A percentile compares a stretch with the other conserved stretches of the same genome.
These are phyloP conservation scores for Globisporangium heterothallicum DNA, from an alignment of 352 stramenopile genomes.

Conservation along the genomic window DNA sequence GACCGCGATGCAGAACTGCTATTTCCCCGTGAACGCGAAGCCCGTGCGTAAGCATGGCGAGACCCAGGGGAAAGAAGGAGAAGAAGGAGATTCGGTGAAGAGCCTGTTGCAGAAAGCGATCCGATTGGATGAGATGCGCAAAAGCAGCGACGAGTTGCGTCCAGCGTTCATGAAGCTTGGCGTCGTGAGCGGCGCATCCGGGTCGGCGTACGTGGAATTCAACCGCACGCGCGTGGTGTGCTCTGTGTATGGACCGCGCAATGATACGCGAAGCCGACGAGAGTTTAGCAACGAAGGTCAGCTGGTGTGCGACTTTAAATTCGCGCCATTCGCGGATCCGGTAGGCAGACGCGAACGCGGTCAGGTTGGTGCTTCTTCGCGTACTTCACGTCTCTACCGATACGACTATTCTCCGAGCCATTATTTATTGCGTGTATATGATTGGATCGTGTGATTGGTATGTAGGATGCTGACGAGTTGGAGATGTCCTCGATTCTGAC, in stretches of 20 bases:
- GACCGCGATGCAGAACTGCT: conserved; percentile 82
- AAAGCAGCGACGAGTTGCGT: conserved; percentile 76
- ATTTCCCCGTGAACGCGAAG: conserved; percentile 50
- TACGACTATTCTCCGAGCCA: too few species aligned
- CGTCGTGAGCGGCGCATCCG: conserved; percentile 73
- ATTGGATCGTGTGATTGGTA: too few species aligned
- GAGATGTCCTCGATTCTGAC: conserved; percentile 71
- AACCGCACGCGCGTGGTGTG: conserved; percentile 84
- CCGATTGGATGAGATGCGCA: conserved; percentile 32
- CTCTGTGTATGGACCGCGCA: conserved; percentile 84
- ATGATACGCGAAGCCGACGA: conserved; percentile 58
- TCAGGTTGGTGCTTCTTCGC: conserved; percentile 18
- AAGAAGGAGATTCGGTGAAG: conserved; percentile 16
- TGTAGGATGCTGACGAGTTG: conserved; percentile 66
- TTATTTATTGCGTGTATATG: too few species aligned
- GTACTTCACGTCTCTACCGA: background rate
- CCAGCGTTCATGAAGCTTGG: conserved; percentile 82
- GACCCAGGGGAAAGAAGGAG: background rate
- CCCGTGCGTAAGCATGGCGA: conserved; percentile 13
- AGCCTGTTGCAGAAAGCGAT: conserved; percentile 19
- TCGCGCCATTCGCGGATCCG: conserved; percentile 74
- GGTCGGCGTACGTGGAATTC: conserved; percentile 88
- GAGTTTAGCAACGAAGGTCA: conserved; percentile 86
- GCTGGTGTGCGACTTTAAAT: conserved; percentile 87
- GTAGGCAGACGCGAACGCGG: conserved; percentile 56